Conservation (phyloP, 768 basidiomycete genomes). For the Lyophyllum decastes region DNA sequence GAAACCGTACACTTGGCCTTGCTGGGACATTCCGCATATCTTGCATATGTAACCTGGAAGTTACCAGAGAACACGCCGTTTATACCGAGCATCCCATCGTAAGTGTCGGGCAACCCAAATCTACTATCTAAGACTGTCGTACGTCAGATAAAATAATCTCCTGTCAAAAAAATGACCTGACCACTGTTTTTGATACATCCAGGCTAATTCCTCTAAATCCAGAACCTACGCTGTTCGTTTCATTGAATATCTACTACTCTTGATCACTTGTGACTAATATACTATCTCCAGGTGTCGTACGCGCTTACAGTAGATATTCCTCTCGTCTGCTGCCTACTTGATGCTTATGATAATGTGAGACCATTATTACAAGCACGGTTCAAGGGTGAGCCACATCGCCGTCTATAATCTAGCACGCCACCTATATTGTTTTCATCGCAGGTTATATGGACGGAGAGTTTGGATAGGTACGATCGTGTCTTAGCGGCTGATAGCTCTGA, state of each 20-base stretch:
- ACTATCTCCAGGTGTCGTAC: neutral
- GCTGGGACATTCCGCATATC: neutral
- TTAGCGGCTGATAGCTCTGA: neutral
- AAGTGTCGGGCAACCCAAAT: neutral
- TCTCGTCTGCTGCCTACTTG: neutral
- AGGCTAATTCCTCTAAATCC: neutral
- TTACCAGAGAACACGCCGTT: neutral
- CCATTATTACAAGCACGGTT: neutral
- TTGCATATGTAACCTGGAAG: neutral
- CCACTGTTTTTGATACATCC: too few relatives aligned
- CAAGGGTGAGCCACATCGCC: neutral
- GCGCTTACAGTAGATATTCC: neutral
- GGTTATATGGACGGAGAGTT: neutral
- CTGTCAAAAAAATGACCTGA: neutral
- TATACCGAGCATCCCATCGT: neutral
- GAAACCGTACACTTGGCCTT: neutral
- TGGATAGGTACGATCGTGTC: neutral
- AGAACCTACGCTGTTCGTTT: neutral
- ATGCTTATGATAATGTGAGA: neutral
- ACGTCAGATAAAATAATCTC: neutral
- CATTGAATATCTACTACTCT: neutral
- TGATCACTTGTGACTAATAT: too few relatives aligned
- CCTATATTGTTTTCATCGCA: neutral
- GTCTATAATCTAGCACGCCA: neutral
- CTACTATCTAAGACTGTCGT: neutral